Evolutionary conservation across 768 basidiomycete genomes (phyloP).

Genomic region (Russula emetica): DNA sequence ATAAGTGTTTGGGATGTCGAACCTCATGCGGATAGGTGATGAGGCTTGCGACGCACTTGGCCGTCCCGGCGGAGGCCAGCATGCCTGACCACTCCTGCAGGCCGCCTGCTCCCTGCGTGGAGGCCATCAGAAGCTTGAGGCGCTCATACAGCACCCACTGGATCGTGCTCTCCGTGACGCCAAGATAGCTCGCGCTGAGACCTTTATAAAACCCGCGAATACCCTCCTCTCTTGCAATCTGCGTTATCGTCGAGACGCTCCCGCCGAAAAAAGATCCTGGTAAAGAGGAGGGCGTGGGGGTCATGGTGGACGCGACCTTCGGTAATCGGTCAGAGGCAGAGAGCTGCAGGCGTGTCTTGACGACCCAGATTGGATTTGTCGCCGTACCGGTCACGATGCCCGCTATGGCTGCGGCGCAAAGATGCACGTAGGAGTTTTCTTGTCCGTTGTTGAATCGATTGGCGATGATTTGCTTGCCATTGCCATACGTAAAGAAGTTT

Average conservation of each 20-base stretch:
- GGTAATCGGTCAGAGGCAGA: constrained; percentile 31
- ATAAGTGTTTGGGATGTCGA: constrained; percentile 26
- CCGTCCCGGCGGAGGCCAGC: constrained; percentile 85
- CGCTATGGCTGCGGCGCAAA: constrained; percentile 78
- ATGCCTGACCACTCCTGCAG: constrained; percentile 70
- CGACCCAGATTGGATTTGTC: constrained; percentile 99
- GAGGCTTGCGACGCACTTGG: constrained; percentile 89
- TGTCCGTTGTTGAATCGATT: constrained; percentile 69
- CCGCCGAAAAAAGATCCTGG: constrained; percentile 42
- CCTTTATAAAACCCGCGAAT: constrained; percentile 91
- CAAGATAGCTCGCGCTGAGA: constrained; percentile 88
- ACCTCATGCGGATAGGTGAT: constrained; percentile 99
- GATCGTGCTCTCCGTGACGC: constrained; percentile 93
- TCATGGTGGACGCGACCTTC: background rate
- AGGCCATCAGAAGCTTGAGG: constrained; percentile 65
- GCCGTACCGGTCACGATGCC: constrained; percentile 83
- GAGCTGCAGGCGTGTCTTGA: constrained; percentile 94
- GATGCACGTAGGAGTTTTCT: constrained; percentile 84
- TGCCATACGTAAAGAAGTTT: constrained; percentile 97
- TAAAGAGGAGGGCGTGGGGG: constrained; percentile 13
- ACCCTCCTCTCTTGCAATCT: constrained; percentile 80
- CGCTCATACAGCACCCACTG: constrained; percentile 98
- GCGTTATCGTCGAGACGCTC: constrained; percentile 57
- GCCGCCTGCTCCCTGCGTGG: constrained; percentile 53
- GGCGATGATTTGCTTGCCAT: constrained; percentile 90